Percentiles rank a stretch among this genome's conserved stretches.
These are phyloP conservation scores for Escallonia herrerae DNA, from an alignment of 129 eudicot genomes.

Conservation along the genomic window DNA sequence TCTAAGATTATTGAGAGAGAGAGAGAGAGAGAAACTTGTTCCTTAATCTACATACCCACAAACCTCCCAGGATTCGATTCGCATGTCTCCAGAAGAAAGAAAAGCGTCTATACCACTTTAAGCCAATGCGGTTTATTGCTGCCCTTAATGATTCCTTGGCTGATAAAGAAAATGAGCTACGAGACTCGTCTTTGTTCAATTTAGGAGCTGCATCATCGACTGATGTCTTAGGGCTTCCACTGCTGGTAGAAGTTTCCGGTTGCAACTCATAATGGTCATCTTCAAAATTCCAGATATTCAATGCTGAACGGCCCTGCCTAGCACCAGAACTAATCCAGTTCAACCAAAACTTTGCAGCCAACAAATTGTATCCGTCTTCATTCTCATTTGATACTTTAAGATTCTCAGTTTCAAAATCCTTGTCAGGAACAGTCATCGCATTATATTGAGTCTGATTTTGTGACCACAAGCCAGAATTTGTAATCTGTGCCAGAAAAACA, in stretches of 20 bases:
- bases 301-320: constrained; percentile 33
- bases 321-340: constrained; percentile 57
- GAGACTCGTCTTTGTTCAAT: constrained; percentile 47
- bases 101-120: constrained; percentile 81
- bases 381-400: constrained; percentile 22
- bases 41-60: constrained; percentile 67
- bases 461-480: constrained; percentile 86
- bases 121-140: constrained; percentile 41
- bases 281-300: constrained; percentile 46
- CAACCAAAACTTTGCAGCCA: constrained; percentile 50
- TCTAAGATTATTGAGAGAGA: not conserved
- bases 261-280: constrained; percentile 50
- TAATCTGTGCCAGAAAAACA: constrained; percentile 50
- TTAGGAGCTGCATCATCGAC: constrained; percentile 31
- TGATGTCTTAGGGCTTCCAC: constrained; percentile 25
- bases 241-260: constrained; percentile 33
- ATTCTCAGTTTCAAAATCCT: constrained; percentile 20
- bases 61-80: constrained; percentile 51
- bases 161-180: constrained; percentile 41
- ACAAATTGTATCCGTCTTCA: constrained; percentile 32
- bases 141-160: constrained; percentile 71
- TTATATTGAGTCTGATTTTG: constrained; percentile 49
- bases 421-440: constrained; percentile 18
- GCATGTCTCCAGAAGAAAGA: constrained; percentile 69
- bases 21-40: not conserved